phyloP scores from a whole-genome alignment of 2,329 filamentous ascomycete genomes.

The Scedosporium apiospermum region DNA sequence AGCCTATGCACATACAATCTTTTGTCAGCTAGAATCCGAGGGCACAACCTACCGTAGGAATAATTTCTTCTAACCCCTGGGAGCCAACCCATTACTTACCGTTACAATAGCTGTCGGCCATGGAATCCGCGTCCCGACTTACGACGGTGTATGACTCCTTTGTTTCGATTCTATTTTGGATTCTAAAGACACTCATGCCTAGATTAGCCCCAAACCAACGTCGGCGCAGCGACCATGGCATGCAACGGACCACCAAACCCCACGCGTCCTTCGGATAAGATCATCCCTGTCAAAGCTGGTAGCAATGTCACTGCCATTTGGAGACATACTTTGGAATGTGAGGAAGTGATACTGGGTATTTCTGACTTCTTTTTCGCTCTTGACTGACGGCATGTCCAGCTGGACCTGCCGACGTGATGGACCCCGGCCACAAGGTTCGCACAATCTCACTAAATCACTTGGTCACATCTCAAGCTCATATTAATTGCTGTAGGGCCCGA shows the following conservation, averaged over 20 bases:
- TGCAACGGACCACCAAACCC: slow-evolving; percentile 49
- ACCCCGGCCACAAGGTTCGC: slow-evolving; percentile 27
- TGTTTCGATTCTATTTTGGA: slow-evolving; percentile 14
- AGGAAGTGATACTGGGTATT: slow-evolving; percentile 21
- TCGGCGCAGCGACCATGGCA: slow-evolving; percentile 41
- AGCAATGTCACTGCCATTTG: slow-evolving; percentile 42
- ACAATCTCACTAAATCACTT: slow-evolving; percentile 7
- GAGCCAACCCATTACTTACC: not conserved
- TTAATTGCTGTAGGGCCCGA: slow-evolving; percentile 36
- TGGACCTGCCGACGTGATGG: slow-evolving; percentile 42
- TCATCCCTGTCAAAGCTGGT: slow-evolving; percentile 42
- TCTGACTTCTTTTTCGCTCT: not conserved
- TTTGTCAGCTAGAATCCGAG: slow-evolving; percentile 23
- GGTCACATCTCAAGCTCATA: not conserved
- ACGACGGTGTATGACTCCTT: slow-evolving; percentile 27
- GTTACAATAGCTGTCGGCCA: slow-evolving; percentile 23
- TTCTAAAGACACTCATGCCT: not conserved
- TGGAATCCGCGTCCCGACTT: slow-evolving; percentile 31
- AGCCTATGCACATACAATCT: slow-evolving; percentile 18
- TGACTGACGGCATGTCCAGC: slow-evolving; percentile 11
- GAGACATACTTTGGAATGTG: slow-evolving; percentile 37
- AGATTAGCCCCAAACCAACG: slow-evolving; percentile 23
- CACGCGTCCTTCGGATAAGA: slow-evolving; percentile 34
- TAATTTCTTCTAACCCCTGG: not conserved
- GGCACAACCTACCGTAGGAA: slow-evolving; percentile 20